Evolutionary conservation across 441 rosid genomes (phyloP), one percentile per base, ranked within the genome.

Genomic region (Mallotus japonicus): DNA sequence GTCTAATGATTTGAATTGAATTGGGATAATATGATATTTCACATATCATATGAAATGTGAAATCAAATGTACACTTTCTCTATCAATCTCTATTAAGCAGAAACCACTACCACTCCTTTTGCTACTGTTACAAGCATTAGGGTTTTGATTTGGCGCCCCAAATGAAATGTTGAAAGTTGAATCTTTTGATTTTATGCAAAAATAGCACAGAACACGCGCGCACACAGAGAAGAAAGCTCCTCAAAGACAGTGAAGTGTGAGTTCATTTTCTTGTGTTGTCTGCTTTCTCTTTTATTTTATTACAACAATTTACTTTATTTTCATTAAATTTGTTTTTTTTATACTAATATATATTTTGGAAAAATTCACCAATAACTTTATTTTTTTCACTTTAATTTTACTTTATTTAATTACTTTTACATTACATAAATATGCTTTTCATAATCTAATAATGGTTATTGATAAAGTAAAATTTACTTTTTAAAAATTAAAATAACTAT

Each of bases 111-210:
- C n/a, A 19, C 68, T 46, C 5, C 40, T 0, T 24, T 24, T 34
- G 40, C 55, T 16, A 44, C 24, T 62, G n/a, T n/a, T 46, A 14
- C 5, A 4, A 34, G 40, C 40, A 34, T 71, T 78, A 74, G 77
- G 75, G 81, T 80, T 77, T 74, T 62, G 22, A 62, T 76, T 82
- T 86, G 85, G 87, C 89, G 87, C 88, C 80, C 77, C 82, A 76
- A 75, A 67, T 67, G 70, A 62, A 80, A 62, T 11, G 16, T 66
- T 80, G 74, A 78, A 84, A 62, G 73, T 73, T 73, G 71, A 76
- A 44, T 16, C 19, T 19, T 34, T 40, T 0, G 1, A 24, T 16
- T 0, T 42, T 24, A 19, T 17, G 6, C 28, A 22, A 22, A 22
- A 46, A 19, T 7, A 22, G n/a, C 3, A 4, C 47, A 7, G 7